These are phyloP conservation scores for Solanum lignicaule DNA, from an alignment of 257 asterid genomes.

Conservation along the genomic window DNA sequence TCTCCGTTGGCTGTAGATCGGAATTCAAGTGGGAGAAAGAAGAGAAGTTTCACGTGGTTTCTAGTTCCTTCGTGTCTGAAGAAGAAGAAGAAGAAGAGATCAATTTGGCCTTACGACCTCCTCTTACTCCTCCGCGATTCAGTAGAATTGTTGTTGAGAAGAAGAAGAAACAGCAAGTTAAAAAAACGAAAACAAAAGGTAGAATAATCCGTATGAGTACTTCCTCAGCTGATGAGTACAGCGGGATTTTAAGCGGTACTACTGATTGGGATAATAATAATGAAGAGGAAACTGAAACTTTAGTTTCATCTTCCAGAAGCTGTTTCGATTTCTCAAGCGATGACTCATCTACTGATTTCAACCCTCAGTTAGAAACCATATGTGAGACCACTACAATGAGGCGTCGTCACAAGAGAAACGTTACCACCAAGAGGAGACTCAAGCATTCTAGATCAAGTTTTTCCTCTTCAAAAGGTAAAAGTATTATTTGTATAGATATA, in stretches of 20 bases:
- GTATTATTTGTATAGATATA: background rate
- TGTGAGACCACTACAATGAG: constrained; percentile 3
- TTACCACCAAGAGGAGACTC: constrained; percentile 7
- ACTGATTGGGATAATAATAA: constrained; percentile 1
- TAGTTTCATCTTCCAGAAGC: constrained; percentile 23
- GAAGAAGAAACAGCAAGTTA: constrained; percentile 17
- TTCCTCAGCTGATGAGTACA: constrained; percentile 44
- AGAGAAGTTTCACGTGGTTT: constrained; percentile 62
- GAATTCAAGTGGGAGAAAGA: constrained; percentile 48
- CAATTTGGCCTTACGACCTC: background rate
- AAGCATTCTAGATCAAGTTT: background rate
- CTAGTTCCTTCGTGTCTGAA: constrained; percentile 12
- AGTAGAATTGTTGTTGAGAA: background rate
- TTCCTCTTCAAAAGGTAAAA: background rate
- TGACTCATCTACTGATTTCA: constrained; percentile 25
- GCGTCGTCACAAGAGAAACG: constrained; percentile 3
- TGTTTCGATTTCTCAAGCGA: constrained; percentile 9
- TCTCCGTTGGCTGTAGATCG: constrained; percentile 8
- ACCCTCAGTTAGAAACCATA: constrained; percentile 16
- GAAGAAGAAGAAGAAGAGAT: background rate
- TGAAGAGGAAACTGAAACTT: constrained; percentile 21
- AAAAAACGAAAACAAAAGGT: constrained; percentile 19
- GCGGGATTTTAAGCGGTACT: constrained; percentile 41
- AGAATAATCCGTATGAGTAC: constrained; percentile 38
- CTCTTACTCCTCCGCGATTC: constrained; percentile 8